A percentile compares a stretch with the other conserved stretches of the same genome.
Conservation (phyloP, 2,329 filamentous ascomycete genomes). For the Furcasterigmium furcatum region DNA sequence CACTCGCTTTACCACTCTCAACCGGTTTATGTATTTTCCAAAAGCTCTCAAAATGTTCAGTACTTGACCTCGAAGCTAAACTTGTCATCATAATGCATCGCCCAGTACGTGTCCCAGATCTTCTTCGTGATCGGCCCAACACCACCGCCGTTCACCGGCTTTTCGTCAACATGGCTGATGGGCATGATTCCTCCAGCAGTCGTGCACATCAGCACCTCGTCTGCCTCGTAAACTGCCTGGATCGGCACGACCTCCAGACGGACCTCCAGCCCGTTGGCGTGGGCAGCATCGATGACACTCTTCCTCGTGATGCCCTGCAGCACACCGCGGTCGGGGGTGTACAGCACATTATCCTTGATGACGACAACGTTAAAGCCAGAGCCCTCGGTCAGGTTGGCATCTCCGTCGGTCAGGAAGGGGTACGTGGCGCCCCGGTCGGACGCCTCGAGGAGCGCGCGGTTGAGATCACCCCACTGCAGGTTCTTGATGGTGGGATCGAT, state of each 20-base stretch:
- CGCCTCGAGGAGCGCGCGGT: slow-evolving; percentile 41
- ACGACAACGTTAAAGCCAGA: slow-evolving; percentile 46
- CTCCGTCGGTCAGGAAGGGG: slow-evolving; percentile 47
- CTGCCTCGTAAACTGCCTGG: slow-evolving; percentile 32
- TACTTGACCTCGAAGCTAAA: neutral
- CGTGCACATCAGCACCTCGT: slow-evolving; percentile 51
- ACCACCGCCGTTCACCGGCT: slow-evolving; percentile 34
- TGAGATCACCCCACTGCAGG: slow-evolving; percentile 47
- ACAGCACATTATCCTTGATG: slow-evolving; percentile 39
- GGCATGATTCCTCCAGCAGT: slow-evolving; percentile 52
- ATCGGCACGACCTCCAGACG: slow-evolving; percentile 37
- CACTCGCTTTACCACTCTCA: no score
- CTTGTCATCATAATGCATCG: slow-evolving; percentile 35
- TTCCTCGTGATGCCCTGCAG: slow-evolving; percentile 45
- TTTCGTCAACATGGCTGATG: slow-evolving; percentile 41
- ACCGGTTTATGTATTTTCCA: no score
- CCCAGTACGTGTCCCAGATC: slow-evolving; percentile 51
- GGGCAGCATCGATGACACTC: slow-evolving; percentile 42
- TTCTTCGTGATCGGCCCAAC: slow-evolving; percentile 40
- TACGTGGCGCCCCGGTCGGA: slow-evolving; percentile 40
- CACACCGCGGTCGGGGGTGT: slow-evolving; percentile 43
- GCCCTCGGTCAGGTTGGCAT: slow-evolving; percentile 45
- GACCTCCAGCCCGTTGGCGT: slow-evolving; percentile 25
- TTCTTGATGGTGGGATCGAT: slow-evolving; percentile 52
- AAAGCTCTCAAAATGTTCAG: no score